Evolutionary conservation across 192 early-diverging fungal species (phyloP).

Genomic region (Coemansia javaensis): DNA sequence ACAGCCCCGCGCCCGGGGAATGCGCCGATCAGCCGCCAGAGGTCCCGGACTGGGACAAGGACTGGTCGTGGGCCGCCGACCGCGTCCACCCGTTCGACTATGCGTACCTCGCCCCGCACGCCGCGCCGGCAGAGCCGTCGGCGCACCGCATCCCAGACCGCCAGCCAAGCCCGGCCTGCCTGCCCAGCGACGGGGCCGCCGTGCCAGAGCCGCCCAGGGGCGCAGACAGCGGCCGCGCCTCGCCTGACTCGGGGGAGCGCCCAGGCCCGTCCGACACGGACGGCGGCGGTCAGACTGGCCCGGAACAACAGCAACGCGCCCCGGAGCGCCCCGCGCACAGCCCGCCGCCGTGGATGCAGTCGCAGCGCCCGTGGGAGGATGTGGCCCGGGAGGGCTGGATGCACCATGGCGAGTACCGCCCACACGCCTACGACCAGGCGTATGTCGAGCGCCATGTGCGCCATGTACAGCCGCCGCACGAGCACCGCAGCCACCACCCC

Average conservation of each 20-base stretch:
- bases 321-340: not conserved
- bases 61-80: conserved; percentile 49
- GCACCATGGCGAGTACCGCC: conserved; percentile 50
- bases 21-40: conserved; percentile 9
- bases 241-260: no score
- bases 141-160: no score
- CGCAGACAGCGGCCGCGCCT: not conserved
- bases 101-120: conserved; percentile 26
- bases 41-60: conserved; percentile 51
- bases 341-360: conserved; percentile 39
- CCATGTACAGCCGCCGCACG: conserved; percentile 1
- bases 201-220: not conserved
- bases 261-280: no score
- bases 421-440: conserved; percentile 48
- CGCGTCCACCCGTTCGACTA: conserved; percentile 50
- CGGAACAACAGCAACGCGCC: not conserved
- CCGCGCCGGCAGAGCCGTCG: not conserved
- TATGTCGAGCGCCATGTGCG: conserved; percentile 48
- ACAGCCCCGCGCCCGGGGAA: no score
- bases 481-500: no score
- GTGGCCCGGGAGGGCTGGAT: conserved; percentile 53
- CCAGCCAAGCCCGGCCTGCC: no score
- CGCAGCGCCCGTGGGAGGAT: conserved; percentile 55
- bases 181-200: no score
- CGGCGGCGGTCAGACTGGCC: no score